Base-by-base conservation (phyloP, 108 stramenopile species). In the Poteriospumella lacustris region DNA sequence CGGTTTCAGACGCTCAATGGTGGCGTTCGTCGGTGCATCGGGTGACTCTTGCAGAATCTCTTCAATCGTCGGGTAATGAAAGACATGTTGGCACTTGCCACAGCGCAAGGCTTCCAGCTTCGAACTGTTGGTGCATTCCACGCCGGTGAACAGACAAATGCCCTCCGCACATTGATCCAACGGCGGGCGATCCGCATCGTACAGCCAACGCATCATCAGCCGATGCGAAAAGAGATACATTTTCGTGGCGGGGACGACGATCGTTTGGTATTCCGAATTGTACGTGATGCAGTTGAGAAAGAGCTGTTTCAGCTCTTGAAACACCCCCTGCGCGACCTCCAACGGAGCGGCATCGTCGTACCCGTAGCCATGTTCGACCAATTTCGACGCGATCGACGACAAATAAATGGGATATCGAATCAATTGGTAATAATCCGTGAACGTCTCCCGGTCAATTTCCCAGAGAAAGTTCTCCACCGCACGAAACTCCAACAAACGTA, bases 221-320 rank as follows among this genome's bases (percentile, higher is more conserved):
- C 70, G 43, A 56, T 73, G 70, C 3, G 36, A 28, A 9, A 73
- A 9, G 3, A 33, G 41, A 3, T 9, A 9, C 41, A 73, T 5
- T 56, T 73, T 73, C 24, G 26, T n/a, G 5, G 70, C 41, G 5
- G 26, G 70, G 28, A 9, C 5, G 5, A 73, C 33, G 28, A 73
- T 44, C 33, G 41, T 5, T 42, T 3, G 9, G 31, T 3, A 26
- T 38, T 73, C 70, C 3, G 70, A 52, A 24, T 73, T 73, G 41
- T 29, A 73, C 5, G 47, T 24, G 31, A 73, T 33, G 70, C 70
- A 73, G 41, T 73, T 73, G 40, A 73, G 5, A 12, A 38, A 3
- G 26, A 73, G 31, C 42, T 73, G 70, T 56, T 56, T 5, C 12
- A 73, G 12, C 26, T 73, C 70, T 52, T 56, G 5, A 38, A 33